Percentiles rank a stretch among this genome's conserved stretches.
Conservation (phyloP, 805 yeast species). For the Candida silvatica region DNA sequence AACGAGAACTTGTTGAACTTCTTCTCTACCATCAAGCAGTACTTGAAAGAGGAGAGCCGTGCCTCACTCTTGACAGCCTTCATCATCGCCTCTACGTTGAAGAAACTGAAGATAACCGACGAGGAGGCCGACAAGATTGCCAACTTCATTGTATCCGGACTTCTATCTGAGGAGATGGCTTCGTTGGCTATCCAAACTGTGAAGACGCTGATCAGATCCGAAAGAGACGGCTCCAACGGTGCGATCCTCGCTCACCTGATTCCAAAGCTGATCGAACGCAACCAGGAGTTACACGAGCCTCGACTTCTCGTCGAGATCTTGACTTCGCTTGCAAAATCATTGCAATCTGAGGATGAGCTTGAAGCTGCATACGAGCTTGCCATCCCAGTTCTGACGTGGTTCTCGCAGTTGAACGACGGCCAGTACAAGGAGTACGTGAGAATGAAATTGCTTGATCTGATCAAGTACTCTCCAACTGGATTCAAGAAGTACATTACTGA, state of each 20-base stretch:
- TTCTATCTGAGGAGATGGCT: conserved; percentile 25
- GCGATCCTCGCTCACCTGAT: conserved; percentile 35
- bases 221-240: conserved; percentile 22
- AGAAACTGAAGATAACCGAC: conserved; percentile 22
- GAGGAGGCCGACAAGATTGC: conserved; percentile 30
- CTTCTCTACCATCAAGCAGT: conserved; percentile 27
- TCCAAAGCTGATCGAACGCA: conserved; percentile 31
- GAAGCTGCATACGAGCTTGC: conserved; percentile 23
- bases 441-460: conserved; percentile 37
- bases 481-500: conserved; percentile 44
- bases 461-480: conserved; percentile 31
- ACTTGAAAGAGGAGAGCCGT: conserved; percentile 12
- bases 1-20: conserved; percentile 25
- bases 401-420: conserved; percentile 14
- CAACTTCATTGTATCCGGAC: conserved; percentile 25
- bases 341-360: conserved; percentile 21
- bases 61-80: conserved; percentile 35
- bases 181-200: conserved; percentile 51
- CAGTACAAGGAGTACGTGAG: conserved; percentile 31
- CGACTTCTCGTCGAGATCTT: conserved; percentile 41
- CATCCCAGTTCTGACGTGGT: conserved; percentile 25
- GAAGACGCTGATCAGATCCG: conserved; percentile 39
- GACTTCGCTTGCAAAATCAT: conserved; percentile 32
- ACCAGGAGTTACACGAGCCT: conserved; percentile 21
- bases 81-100: conserved; percentile 34